These are phyloP conservation scores for Coprinopsis cinerea DNA, from an alignment of 768 basidiomycete species.

Conservation along the genomic window DNA sequence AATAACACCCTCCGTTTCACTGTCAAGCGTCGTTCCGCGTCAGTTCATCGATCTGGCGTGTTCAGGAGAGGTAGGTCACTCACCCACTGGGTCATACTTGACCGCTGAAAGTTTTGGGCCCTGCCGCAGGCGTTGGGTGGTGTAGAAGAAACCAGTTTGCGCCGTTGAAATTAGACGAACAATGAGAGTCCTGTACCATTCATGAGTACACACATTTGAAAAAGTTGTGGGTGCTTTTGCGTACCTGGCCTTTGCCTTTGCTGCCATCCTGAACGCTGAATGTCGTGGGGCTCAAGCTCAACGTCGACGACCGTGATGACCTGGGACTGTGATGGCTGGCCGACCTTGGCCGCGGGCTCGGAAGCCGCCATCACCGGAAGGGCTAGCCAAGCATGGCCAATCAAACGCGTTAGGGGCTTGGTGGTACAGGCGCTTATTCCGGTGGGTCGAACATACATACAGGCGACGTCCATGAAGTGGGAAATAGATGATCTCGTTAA, in stretches of 20 bases:
- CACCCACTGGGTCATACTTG: constrained; percentile 87
- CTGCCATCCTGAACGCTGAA: constrained; percentile 42
- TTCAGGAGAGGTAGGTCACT: constrained; percentile 17
- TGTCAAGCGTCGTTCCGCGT: constrained; percentile 18
- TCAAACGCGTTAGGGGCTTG: too few species aligned
- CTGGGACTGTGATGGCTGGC: too few species aligned
- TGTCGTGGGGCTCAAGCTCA: too few species aligned
- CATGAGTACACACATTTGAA: neutral
- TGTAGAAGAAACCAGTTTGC: constrained; percentile 90
- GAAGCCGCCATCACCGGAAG: too few species aligned
- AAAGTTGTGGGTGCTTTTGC: constrained; percentile 1
- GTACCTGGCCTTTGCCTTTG: constrained; percentile 59
- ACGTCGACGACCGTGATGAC: too few species aligned
- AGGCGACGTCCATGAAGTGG: too few species aligned
- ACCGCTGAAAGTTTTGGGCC: constrained; percentile 83
- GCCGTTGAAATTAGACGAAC: constrained; percentile 88
- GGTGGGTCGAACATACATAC: too few species aligned
- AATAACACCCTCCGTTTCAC: constrained; percentile 72
- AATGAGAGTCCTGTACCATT: constrained; percentile 59
- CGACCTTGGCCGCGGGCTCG: too few species aligned
- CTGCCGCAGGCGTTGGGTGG: constrained; percentile 66
- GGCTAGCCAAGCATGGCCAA: too few species aligned
- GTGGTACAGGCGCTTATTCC: too few species aligned
- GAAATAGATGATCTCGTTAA: too few species aligned
- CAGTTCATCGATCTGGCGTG: neutral